Evolutionary conservation across 2,329 filamentous ascomycete genomes (phyloP).

Genomic region (Trichoderma semiorbis): DNA sequence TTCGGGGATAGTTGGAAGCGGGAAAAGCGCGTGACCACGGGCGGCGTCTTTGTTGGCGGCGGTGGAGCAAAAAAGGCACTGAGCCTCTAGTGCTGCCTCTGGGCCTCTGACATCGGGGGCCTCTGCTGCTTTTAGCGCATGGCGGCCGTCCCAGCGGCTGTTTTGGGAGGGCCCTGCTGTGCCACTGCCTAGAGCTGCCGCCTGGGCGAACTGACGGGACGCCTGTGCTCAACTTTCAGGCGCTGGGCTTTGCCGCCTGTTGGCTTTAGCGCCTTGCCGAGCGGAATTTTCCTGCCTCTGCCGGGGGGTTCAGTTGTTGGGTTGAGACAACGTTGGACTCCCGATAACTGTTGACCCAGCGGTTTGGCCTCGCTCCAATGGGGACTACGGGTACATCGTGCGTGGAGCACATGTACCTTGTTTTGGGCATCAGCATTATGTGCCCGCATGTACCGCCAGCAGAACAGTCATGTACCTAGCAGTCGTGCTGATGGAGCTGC

Average conservation of each 20-base stretch:
- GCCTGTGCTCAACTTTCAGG: background rate
- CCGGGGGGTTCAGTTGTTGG: background rate
- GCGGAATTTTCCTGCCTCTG: constrained; percentile 1
- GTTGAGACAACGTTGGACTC: background rate
- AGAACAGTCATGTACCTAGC: background rate
- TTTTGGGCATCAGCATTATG: background rate
- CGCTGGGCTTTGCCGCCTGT: background rate
- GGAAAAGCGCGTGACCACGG: constrained; percentile 39
- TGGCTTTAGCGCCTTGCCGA: constrained; percentile 5
- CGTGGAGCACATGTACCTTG: background rate
- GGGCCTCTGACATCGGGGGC: background rate
- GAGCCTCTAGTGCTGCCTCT: background rate
- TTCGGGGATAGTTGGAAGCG: constrained; percentile 31
- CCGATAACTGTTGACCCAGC: background rate
- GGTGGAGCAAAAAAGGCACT: constrained; percentile 7
- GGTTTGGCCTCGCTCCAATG: background rate
- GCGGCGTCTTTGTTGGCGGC: constrained; percentile 24
- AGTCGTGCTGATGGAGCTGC: background rate
- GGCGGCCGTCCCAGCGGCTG: background rate
- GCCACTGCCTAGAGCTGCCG: constrained; percentile 8
- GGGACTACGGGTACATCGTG: background rate
- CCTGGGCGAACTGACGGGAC: background rate
- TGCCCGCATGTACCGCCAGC: background rate
- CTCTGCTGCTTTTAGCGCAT: background rate
- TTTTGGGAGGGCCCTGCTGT: constrained; percentile 5